Evolutionary conservation across 306 rosid species (phyloP), one percentile per base, ranked within the genome.

Genomic region (Cucumis hystrix): DNA sequence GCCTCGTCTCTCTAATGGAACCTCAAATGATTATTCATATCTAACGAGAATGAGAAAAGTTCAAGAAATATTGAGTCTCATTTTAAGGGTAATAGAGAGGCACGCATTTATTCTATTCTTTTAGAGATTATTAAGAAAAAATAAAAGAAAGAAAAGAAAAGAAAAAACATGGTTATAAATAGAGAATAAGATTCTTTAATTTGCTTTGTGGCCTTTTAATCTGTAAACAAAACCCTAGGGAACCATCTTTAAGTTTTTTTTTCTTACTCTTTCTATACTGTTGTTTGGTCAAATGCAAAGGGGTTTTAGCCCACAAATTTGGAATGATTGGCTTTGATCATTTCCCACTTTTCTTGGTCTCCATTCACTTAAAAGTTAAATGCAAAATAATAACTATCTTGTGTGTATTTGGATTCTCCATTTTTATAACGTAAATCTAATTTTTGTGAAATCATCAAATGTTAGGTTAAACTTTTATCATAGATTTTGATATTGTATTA

Each of bases 261-360:
- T 78, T 47, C 47, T 43, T 41, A n/a, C 39, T 43, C 77, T 16
- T 30, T 47, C 83, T 82, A 67, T 64, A 78, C 84, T 71, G 76
- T 72, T 82, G 87, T 82, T 85, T 45, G 35, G 90, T 83, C 85
- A 79, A 81, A 68, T 37, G 57, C 39, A 30, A 43, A 62, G 37
- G 75, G 63, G 37, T 63, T 75, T 71, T 41, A 72, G 67, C 63
- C 78, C 77, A 80, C 81, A 41, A 64, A 64, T 28, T 61, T 69
- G 80, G 70, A 77, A 84, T 30, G 78, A 59, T 76, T 77, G 39
- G 37, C 39, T 70, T 21, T 70, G 39, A 49, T 70, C 75, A 70
- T 70, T 70, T 70, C 75, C 75, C 75, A 70, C 75, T 70, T 70
- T 70, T 70, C 57, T 45, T 70, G 75, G 75, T 23, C 58, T 43